A percentile compares a stretch with the other conserved stretches of the same genome.
Conservation (phyloP, 2,329 filamentous ascomycete genomes). For the Esteya vermicola region DNA sequence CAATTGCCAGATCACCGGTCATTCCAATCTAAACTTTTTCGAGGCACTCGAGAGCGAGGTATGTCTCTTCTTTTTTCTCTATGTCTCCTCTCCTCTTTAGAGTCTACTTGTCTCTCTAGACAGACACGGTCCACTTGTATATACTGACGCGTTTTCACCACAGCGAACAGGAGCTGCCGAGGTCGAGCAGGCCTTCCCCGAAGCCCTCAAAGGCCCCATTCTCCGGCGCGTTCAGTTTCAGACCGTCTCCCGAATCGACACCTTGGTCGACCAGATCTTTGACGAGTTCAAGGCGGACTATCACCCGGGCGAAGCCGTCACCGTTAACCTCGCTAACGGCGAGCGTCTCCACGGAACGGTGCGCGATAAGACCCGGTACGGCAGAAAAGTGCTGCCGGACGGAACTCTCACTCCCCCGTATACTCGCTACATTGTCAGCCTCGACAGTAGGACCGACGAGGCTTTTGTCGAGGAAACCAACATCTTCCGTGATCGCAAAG, state of each 20-base stretch:
- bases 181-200: constrained; percentile 84
- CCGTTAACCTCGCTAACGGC: constrained; percentile 54
- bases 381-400: constrained; percentile 45
- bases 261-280: constrained; percentile 53
- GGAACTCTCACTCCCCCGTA: constrained; percentile 57
- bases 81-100: constrained; percentile 5
- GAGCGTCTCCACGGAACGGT: constrained; percentile 62
- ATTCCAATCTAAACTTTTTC: constrained; percentile 82
- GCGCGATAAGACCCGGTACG: constrained; percentile 73
- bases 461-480: constrained; percentile 68
- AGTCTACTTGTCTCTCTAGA: no score
- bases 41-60: constrained; percentile 87
- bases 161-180: constrained; percentile 69
- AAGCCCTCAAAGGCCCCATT: constrained; percentile 80
- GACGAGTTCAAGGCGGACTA: constrained; percentile 80
- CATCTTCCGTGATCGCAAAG: constrained; percentile 73
- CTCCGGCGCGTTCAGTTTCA: constrained; percentile 85
- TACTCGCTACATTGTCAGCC: constrained; percentile 67
- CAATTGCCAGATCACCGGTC: constrained; percentile 91
- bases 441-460: constrained; percentile 57
- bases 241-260: constrained; percentile 77
- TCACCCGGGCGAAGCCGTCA: constrained; percentile 76
- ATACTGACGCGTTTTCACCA: background rate
- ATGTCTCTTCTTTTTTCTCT: constrained; percentile 20
- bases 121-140: no score